Base-by-base conservation (phyloP, 75 land plant genomes). In the Picea sitchensis region DNA sequence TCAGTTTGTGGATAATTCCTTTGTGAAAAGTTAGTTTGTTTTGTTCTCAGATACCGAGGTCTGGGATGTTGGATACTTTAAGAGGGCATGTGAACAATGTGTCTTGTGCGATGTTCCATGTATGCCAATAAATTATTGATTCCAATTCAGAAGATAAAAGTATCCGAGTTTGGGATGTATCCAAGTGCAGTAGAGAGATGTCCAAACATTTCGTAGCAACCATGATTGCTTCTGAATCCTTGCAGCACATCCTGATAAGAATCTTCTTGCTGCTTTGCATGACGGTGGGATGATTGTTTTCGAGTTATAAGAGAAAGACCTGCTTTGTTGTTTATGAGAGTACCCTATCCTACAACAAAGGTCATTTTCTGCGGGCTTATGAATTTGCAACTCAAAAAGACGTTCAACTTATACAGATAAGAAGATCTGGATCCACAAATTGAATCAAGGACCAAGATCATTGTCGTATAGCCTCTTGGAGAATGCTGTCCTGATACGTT, bases 61-160 rank as follows among this genome's bases (percentile, higher is more conserved):
- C 58, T 91, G 93, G 93, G 92, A 91, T 81, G 92, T 82, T 83
- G 47, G 84, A 82, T 73, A 87, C 80, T 71, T 68, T 82, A 47
- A 79, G 86, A 20, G 90, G 90, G 41, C 91, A 91, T 77, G 80
- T 85, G 74, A 87, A 90, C 85, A 89, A 89, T 78, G 93, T 91
- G 18, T 89, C 93, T 21, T 91, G 93, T 74, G 91, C 89, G 32
- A 78, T 91, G 81, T 91, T 91, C 80, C 92, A 89, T 87, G 90
- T 90, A 63, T 86, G 78, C 56, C 91, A 89, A 80, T 91, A 89
- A 64, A 83, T 91, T 38, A 91, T 91, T 65, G 90, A 87, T 9
- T 91, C 92, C 13, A 90, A 87, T 80, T 91, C 93, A 61, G 93
- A 91, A 82, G 91, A 89, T 75, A 89, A 87, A 75, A 87, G 86